A percentile compares a stretch with the other conserved stretches of the same genome.
Evolutionary conservation across 2,329 filamentous ascomycete species (phyloP).

Genomic region (Arthrobotrys sinensis): DNA sequence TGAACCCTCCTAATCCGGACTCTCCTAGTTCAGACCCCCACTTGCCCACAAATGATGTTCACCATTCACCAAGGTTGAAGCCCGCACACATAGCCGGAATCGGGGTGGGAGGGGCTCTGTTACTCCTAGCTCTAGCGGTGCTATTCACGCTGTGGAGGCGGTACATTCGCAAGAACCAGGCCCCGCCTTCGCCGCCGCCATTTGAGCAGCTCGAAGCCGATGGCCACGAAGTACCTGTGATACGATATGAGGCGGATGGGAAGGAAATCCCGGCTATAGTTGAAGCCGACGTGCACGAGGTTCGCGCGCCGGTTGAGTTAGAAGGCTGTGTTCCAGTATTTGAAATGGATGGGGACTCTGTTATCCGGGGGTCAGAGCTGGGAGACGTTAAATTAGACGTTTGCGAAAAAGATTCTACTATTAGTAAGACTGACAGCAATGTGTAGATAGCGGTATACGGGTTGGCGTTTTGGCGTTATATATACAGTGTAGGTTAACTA

Average conservation of each 20-base stretch:
- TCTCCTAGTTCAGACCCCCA: no score
- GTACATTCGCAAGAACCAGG: neutral
- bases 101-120: neutral
- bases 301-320: neutral
- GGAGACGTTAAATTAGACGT: no score
- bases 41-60: neutral
- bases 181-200: neutral
- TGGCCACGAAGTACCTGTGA: neutral
- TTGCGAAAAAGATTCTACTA: no score
- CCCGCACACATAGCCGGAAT: neutral
- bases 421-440: no score
- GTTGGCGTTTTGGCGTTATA: no score
- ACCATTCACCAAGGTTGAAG: neutral
- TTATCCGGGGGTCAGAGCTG: no score
- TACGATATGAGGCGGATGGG: neutral
- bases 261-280: neutral
- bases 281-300: neutral
- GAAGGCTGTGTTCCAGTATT: neutral
- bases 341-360: neutral
- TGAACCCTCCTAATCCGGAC: neutral
- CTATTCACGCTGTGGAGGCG: neutral
- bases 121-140: neutral
- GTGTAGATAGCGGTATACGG: no score
- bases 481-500: no score
- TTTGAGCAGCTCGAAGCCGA: constrained; percentile 23